Base-by-base conservation (phyloP, 345 rosid genomes). In the Syzygium aqueum region DNA sequence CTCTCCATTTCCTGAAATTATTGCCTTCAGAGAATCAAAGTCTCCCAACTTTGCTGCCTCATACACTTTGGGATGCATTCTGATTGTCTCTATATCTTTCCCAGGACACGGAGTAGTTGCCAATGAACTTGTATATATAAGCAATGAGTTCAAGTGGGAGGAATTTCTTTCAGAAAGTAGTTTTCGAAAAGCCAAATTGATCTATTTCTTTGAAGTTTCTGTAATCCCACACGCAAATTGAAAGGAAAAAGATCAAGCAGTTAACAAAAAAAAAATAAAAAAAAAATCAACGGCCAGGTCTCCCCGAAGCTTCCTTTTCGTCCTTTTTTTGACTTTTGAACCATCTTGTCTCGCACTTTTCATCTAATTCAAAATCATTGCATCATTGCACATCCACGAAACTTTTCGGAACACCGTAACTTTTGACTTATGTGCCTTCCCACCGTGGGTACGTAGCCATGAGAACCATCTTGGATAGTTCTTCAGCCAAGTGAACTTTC, bases 361-460 rank as follows among this genome's bases (percentile, higher is more conserved):
- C 63, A 57, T 57, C 63, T 23, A 57, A 57, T 23, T 23, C 63
- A 57, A 57, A 10, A 57, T 23, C 63, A 56, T 57, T 57, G 13
- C 63, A 57, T 56, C 63, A 56, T 57, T 57, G 13, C 63, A 25
- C 1, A 57, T 23, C 28, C 6, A 2, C 13, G 0, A 25, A 9
- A 2, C n/a, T 23, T 23, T 14, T 8, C 23, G 63, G n/a, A 57
- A 57, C 0, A 57, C 10, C 63, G 25, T 57, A 56, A 57, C 63
- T 57, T 23, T 57, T 9, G 63, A 57, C 63, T 57, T 57, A 0
- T 2, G 0, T 57, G 63, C n/a, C 63, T 23, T 57, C 14, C 6
- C 14, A 28, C 3, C 1, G 16, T 11, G 3, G 13, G 67, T 5
- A 27, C 7, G 16, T 59, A 0, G 67, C 30, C 0, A 12, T 27